Percentiles rank a stretch among this genome's conserved stretches.
These are phyloP conservation scores for Pythium periplocum DNA, from an alignment of 352 stramenopile species.

Conservation along the genomic window DNA sequence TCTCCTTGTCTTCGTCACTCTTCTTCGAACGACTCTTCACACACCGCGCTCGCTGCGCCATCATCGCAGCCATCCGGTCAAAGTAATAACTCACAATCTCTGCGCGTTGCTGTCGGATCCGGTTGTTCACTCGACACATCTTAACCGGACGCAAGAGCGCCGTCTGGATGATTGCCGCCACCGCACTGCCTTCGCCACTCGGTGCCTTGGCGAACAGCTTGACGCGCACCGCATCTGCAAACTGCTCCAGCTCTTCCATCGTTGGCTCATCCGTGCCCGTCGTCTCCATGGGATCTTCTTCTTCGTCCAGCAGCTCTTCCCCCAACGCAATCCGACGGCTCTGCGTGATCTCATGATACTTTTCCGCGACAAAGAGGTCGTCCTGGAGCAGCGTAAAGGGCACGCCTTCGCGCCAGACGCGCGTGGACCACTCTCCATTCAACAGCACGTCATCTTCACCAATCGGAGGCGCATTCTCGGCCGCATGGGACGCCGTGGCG, in stretches of 20 bases:
- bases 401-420: constrained; percentile 41
- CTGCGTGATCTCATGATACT: constrained; percentile 39
- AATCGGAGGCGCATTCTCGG: too few species aligned
- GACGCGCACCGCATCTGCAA: constrained; percentile 44
- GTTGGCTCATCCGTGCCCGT: constrained; percentile 48
- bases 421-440: constrained; percentile 9
- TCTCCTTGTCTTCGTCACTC: neutral
- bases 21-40: constrained; percentile 5
- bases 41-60: neutral
- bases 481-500: neutral
- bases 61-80: neutral
- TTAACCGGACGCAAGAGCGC: constrained; percentile 7
- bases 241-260: constrained; percentile 55
- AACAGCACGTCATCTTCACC: too few species aligned
- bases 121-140: constrained; percentile 6
- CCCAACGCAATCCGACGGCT: constrained; percentile 6
- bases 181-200: constrained; percentile 4
- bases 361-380: constrained; percentile 60
- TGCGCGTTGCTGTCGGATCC: constrained; percentile 10
- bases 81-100: constrained; percentile 21
- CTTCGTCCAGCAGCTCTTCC: constrained; percentile 8
- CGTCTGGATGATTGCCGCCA: constrained; percentile 11
- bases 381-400: constrained; percentile 72
- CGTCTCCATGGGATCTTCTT: constrained; percentile 24
- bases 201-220: constrained; percentile 35